These are phyloP conservation scores for Cutaneotrichosporon cutaneum DNA, from an alignment of 1,284 basidiomycete genomes.

Conservation along the genomic window DNA sequence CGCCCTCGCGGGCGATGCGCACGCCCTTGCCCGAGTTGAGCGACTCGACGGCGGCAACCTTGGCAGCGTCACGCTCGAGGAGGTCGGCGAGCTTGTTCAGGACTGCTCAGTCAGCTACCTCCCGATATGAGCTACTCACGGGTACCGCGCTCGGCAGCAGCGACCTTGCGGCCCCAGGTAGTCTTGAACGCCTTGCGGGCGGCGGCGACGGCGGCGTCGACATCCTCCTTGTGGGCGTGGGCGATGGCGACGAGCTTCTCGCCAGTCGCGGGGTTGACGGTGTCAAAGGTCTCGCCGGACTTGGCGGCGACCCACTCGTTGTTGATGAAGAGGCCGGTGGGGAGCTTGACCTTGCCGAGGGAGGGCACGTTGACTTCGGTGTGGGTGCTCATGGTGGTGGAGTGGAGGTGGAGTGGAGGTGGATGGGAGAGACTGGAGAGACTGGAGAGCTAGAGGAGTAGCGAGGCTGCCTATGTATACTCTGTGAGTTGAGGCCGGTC, in stretches of 20 bases:
- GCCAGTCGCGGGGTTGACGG: conserved; percentile 58
- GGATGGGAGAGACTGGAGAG: background rate
- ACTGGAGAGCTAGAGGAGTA: background rate
- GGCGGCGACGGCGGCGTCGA: conserved; percentile 76
- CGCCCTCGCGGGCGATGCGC: conserved; percentile 64
- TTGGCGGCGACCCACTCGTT: conserved; percentile 41
- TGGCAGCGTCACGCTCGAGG: conserved; percentile 74
- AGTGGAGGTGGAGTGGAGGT: background rate
- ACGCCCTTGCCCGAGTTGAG: conserved; percentile 81
- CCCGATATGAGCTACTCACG: conserved; percentile 21
- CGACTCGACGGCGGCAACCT: conserved; percentile 71
- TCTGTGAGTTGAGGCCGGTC: background rate
- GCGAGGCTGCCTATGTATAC: background rate
- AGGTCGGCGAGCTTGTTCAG: conserved; percentile 86
- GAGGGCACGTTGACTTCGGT: conserved; percentile 28
- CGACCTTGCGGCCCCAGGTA: conserved; percentile 84
- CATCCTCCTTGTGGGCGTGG: conserved; percentile 59
- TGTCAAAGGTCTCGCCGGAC: conserved; percentile 33
- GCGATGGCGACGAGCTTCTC: conserved; percentile 45
- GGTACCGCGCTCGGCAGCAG: conserved; percentile 73
- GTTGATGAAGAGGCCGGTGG: conserved; percentile 79
- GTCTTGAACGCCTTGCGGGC: conserved; percentile 78
- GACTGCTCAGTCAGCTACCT: conserved; percentile 43
- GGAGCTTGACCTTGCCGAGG: conserved; percentile 59
- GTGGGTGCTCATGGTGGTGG: conserved; percentile 19